phyloP scores from a whole-genome alignment of 2,329 filamentous ascomycete species.

The Trichoderma citrinoviride region DNA sequence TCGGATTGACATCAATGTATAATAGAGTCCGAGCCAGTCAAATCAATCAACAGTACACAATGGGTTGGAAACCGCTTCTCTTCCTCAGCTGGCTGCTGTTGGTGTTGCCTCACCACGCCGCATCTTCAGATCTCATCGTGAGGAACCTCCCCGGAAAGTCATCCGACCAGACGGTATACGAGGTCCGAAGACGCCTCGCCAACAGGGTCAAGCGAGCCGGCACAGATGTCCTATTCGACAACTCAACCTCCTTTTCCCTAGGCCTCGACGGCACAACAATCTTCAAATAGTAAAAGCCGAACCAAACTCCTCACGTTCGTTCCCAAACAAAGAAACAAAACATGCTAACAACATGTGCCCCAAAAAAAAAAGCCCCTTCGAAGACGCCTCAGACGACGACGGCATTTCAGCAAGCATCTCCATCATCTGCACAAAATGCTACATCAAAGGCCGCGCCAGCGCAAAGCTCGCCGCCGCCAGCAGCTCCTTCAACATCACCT shows the following conservation, averaged over 20 bases:
- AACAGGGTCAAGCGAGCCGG: conserved; percentile 7
- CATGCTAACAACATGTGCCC: too few species aligned
- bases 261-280: conserved; percentile 15
- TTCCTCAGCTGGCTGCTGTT: conserved; percentile 1
- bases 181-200: conserved; percentile 22
- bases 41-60: not conserved
- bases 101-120: not conserved
- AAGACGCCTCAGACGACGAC: not conserved
- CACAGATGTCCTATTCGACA: conserved; percentile 21
- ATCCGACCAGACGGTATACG: conserved; percentile 18
- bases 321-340: too few species aligned
- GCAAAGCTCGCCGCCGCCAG: conserved; percentile 43
- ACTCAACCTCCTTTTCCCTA: conserved; percentile 20
- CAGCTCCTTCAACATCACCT: conserved; percentile 40
- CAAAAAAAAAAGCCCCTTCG: conserved; percentile 1
- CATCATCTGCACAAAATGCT: conserved; percentile 39
- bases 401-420: conserved; percentile 10
- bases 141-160: conserved; percentile 19
- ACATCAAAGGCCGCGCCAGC: conserved; percentile 47
- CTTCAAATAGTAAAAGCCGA: conserved; percentile 22
- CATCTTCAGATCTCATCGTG: conserved; percentile 21
- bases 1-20: not conserved
- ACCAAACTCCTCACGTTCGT: too few species aligned
- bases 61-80: conserved; percentile 1
- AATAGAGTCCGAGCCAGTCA: not conserved